Evolutionary conservation across 345 rosid genomes (phyloP).

Genomic region (Salix caprea): DNA sequence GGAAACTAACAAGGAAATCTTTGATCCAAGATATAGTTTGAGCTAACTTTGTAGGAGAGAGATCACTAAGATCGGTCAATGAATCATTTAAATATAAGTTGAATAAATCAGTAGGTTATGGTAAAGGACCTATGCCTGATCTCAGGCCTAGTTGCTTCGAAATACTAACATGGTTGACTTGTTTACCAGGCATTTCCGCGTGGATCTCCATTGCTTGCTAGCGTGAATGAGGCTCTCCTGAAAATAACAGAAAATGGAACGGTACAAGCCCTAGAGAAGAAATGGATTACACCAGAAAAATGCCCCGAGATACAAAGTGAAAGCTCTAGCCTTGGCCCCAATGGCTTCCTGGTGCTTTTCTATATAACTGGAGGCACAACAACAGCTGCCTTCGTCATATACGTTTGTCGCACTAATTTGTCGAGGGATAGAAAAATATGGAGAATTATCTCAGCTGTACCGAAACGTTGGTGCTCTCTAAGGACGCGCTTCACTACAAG

Average conservation of each 20-base stretch:
- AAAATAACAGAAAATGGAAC: constrained; percentile 21
- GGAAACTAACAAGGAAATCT: too few species aligned
- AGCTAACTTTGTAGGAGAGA: too few species aligned
- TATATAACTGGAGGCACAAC: constrained; percentile 18
- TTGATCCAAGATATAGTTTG: too few species aligned
- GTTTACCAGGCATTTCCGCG: constrained; percentile 14
- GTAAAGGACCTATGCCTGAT: too few species aligned
- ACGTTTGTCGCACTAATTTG: neutral
- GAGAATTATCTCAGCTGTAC: neutral
- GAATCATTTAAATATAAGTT: too few species aligned
- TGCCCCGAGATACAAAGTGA: constrained; percentile 8
- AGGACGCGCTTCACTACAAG: too few species aligned
- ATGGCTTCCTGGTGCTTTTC: constrained; percentile 17
- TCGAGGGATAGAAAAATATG: neutral
- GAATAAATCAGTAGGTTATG: too few species aligned
- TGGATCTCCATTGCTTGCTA: constrained; percentile 23
- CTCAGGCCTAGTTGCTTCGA: too few species aligned
- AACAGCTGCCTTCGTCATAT: constrained; percentile 16
- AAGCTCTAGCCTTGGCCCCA: constrained; percentile 10
- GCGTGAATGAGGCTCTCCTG: constrained; percentile 19
- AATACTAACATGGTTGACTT: neutral
- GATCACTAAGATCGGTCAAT: too few species aligned
- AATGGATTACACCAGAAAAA: constrained; percentile 10
- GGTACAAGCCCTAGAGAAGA: constrained; percentile 21
- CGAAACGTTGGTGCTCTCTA: neutral